Conservation (phyloP, 1,284 basidiomycete genomes). For the Heterobasidion annosum region DNA sequence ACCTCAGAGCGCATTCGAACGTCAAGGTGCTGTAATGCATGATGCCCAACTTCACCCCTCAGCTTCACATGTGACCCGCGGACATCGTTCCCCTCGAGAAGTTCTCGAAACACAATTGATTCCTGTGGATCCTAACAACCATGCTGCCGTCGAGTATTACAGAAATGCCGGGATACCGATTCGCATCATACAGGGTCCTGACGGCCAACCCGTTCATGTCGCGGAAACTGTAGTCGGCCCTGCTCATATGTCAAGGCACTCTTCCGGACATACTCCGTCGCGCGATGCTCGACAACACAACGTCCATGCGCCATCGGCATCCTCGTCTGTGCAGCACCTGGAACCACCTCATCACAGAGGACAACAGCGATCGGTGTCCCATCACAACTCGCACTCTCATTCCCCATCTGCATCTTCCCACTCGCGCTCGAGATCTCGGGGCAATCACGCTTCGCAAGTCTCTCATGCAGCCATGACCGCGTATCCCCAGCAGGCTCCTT, state of each 20-base stretch:
- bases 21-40: constrained; percentile 10
- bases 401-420: constrained; percentile 23
- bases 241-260: constrained; percentile 5
- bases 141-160: constrained; percentile 33
- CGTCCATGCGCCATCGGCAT: constrained; percentile 37
- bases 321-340: constrained; percentile 32
- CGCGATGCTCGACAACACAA: constrained; percentile 21
- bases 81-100: constrained; percentile 30
- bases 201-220: constrained; percentile 36
- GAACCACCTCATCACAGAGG: constrained; percentile 23
- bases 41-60: constrained; percentile 10
- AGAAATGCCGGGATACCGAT: constrained; percentile 31
- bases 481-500: constrained; percentile 13
- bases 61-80: constrained; percentile 23
- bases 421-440: constrained; percentile 32
- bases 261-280: constrained; percentile 13
- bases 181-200: constrained; percentile 32
- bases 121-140: constrained; percentile 29
- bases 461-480: constrained; percentile 18
- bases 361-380: constrained; percentile 5
- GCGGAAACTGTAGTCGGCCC: constrained; percentile 26
- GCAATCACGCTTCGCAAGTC: constrained; percentile 21
- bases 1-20: constrained; percentile 28
- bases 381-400: constrained; percentile 26
- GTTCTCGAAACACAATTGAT: constrained; percentile 19